phyloP scores from a whole-genome alignment of 2,329 filamentous ascomycete species.

The Botrytis galanthina region DNA sequence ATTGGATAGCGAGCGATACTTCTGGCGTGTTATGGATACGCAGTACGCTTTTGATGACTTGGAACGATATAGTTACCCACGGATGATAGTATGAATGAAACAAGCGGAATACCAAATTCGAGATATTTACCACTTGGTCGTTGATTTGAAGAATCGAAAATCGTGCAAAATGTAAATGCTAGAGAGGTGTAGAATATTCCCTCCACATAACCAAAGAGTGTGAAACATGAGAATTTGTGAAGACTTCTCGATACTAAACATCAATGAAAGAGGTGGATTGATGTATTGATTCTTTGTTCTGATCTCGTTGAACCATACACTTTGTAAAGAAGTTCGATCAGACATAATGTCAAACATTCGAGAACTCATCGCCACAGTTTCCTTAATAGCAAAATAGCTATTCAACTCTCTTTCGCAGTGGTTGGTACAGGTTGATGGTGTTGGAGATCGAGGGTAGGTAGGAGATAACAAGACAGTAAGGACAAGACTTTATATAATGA shows the following conservation, averaged over 20 bases:
- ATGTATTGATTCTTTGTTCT: background rate
- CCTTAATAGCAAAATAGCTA: background rate
- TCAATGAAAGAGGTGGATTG: background rate
- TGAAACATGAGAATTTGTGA: background rate
- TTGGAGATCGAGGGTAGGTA: background rate
- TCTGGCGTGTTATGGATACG: conserved; percentile 11
- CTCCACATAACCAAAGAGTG: background rate
- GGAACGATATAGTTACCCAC: background rate
- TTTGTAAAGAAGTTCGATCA: background rate
- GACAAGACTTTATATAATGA: background rate
- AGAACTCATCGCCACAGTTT: background rate
- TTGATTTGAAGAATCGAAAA: background rate
- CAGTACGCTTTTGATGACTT: background rate
- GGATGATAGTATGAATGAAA: background rate
- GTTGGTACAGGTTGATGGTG: background rate
- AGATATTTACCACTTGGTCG: background rate
- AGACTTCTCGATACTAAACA: background rate
- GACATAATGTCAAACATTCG: background rate
- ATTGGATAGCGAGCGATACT: conserved; percentile 9
- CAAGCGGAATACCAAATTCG: background rate
- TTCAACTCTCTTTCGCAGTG: background rate
- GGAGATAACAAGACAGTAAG: background rate
- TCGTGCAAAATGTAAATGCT: background rate
- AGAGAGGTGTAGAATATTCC: background rate
- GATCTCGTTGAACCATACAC: background rate